A percentile compares a stretch with the other conserved stretches of the same genome.
Conservation (phyloP, 495 filamentous ascomycete species). For the Hypomontagnella monticulosa region DNA sequence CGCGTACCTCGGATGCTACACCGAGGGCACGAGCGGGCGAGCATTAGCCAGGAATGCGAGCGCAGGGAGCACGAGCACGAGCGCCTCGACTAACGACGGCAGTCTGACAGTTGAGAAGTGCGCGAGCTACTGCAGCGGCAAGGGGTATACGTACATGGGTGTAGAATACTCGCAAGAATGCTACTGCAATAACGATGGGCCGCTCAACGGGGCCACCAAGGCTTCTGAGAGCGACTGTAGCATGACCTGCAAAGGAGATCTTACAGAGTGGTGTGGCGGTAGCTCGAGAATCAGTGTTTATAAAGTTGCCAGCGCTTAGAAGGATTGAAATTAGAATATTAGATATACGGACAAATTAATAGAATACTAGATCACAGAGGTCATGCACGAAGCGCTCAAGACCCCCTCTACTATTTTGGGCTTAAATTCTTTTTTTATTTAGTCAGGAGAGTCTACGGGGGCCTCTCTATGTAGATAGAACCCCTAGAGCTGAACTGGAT, state of each 20-base stretch:
- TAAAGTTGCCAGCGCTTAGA: neutral
- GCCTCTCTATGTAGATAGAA: too few relatives aligned
- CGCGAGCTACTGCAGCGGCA: slow-evolving; percentile 43
- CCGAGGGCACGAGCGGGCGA: slow-evolving; percentile 31
- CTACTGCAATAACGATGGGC: slow-evolving; percentile 41
- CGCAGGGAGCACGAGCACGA: neutral
- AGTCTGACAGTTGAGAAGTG: slow-evolving; percentile 49
- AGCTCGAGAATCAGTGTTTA: slow-evolving; percentile 37
- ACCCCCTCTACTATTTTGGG: too few relatives aligned
- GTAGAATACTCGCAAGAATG: slow-evolving; percentile 48
- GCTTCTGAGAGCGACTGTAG: slow-evolving; percentile 41
- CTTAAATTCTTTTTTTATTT: too few relatives aligned
- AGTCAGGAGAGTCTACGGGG: too few relatives aligned
- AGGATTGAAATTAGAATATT: too few relatives aligned
- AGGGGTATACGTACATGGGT: slow-evolving; percentile 39
- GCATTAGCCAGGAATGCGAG: slow-evolving; percentile 30
- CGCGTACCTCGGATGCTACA: slow-evolving; percentile 35
- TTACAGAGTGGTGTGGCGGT: slow-evolving; percentile 43
- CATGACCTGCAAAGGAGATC: slow-evolving; percentile 43
- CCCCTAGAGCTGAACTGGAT: too few relatives aligned
- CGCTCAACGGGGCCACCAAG: slow-evolving; percentile 21
- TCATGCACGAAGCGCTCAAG: too few relatives aligned
- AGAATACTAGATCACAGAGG: too few relatives aligned
- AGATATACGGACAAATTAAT: too few relatives aligned
- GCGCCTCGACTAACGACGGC: slow-evolving; percentile 20